Percentiles rank a stretch among this genome's conserved stretches.
phyloP scores from a whole-genome alignment of 768 basidiomycete species.

The Tricholoma terreum region DNA sequence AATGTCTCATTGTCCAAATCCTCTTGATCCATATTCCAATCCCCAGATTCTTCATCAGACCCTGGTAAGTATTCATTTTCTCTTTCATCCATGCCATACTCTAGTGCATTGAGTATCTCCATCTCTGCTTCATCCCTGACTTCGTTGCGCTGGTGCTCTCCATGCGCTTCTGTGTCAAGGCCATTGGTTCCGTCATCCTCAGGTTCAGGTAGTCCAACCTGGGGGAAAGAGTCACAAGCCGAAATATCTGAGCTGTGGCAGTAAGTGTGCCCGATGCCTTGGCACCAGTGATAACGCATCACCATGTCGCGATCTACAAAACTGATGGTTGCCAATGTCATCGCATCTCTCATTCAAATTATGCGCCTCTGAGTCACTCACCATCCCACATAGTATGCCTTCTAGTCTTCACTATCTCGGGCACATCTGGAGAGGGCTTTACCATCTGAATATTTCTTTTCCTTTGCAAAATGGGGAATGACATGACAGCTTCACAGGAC shows the following conservation, averaged over 20 bases:
- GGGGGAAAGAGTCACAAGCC: too few relatives aligned
- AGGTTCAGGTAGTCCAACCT: background rate
- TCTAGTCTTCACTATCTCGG: slow-evolving; percentile 6
- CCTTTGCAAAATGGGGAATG: slow-evolving; percentile 9
- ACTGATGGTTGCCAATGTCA: background rate
- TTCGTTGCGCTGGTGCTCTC: too few relatives aligned
- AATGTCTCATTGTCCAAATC: too few relatives aligned
- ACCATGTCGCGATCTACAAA: slow-evolving; percentile 1
- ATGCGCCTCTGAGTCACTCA: background rate
- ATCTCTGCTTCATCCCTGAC: too few relatives aligned
- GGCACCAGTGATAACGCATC: background rate
- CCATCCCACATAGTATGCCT: slow-evolving; percentile 11
- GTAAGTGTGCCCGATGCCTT: background rate
- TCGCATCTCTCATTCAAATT: background rate
- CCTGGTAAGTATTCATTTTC: too few relatives aligned
- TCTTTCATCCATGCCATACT: too few relatives aligned
- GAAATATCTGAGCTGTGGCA: background rate
- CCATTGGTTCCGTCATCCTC: background rate
- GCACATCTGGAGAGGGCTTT: slow-evolving; percentile 2
- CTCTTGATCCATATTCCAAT: too few relatives aligned
- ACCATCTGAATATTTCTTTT: background rate
- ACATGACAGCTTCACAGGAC: slow-evolving; percentile 13
- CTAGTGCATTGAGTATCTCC: too few relatives aligned
- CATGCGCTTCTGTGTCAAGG: too few relatives aligned
- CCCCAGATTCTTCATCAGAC: too few relatives aligned